Base-by-base conservation (phyloP, 805 yeast genomes). In the Hanseniaspora taiwanica region DNA sequence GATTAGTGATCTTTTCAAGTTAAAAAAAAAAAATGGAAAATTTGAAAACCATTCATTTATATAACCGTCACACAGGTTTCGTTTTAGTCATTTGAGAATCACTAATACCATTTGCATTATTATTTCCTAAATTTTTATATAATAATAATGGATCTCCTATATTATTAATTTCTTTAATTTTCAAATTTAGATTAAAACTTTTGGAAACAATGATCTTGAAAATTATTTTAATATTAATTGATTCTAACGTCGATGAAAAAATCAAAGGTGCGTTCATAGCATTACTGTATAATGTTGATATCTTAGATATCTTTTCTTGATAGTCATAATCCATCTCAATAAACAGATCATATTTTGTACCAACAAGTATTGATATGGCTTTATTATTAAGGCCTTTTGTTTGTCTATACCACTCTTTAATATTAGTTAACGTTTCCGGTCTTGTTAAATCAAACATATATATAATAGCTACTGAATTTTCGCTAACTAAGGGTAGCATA, bases 401-500 rank as follows among this genome's bases (percentile, higher is more conserved):
- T 54, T 83, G 94, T 45, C 93, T 66, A 56, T 86, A 89, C 98
- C 97, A 89, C 52, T 86, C 95, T 54, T 84, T 83, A 40, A 89
- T 71, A n/a, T 87, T 79, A 54, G 81, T 81, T 40, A 89, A 66
- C 0, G 96, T 84, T 21, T 86, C 74, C 46, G 81, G 83, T 36
- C 95, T 69, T 1, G 96, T 83, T 43, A 89, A 63, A 60, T 89
- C 97, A 65, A 81, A 89, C 78, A 83, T 76, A 52, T 87, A 86
- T 34, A 89, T 66, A 20, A 89, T 75, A 1, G 96, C 94, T 12
- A 86, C 91, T 0, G 97, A 91, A 46, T 87, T 96, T 47, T 81
- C 77, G 13, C 93, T 80, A 12, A 89, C 96, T 42, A 89, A 66
- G 18, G 96, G 95, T 31, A 91, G 65, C 98, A 89, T 89, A 57